Percentiles rank a stretch among this genome's conserved stretches.
phyloP scores from a whole-genome alignment of 331 rosid genomes.

The Quercus lobata region DNA sequence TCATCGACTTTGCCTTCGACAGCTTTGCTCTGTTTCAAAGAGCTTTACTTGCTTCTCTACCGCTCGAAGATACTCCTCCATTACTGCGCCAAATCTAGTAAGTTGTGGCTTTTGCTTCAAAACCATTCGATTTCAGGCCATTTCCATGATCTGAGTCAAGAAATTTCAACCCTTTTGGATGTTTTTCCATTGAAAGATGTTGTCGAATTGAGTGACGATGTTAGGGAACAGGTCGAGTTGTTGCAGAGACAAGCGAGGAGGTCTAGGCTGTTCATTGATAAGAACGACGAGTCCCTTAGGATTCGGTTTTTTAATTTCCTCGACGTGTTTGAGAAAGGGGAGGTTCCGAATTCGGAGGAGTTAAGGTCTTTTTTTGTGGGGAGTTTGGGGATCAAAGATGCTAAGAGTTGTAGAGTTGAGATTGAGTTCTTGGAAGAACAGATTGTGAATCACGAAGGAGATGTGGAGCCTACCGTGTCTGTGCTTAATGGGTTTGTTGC shows the following conservation, averaged over 20 bases:
- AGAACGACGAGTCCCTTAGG: constrained; percentile 56
- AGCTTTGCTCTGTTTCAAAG: constrained; percentile 72
- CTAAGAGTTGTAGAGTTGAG: constrained; percentile 67
- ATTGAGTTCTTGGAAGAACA: constrained; percentile 90
- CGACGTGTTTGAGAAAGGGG: constrained; percentile 56
- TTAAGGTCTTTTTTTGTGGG: constrained; percentile 50
- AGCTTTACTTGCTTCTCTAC: constrained; percentile 69
- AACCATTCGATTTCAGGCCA: constrained; percentile 85
- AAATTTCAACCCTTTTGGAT: constrained; percentile 83
- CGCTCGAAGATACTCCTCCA: constrained; percentile 86
- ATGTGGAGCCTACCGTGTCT: constrained; percentile 68
- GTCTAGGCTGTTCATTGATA: constrained; percentile 54
- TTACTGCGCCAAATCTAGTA: constrained; percentile 75
- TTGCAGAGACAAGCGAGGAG: constrained; percentile 65
- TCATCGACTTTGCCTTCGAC: constrained; percentile 37
- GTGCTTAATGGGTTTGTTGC: constrained; percentile 89
- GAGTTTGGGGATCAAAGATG: constrained; percentile 49
- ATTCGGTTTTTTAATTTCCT: constrained; percentile 45
- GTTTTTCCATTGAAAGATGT: constrained; percentile 73
- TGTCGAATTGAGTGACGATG: constrained; percentile 53
- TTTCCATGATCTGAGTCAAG: constrained; percentile 86
- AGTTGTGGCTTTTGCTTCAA: constrained; percentile 94
- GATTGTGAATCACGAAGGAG: constrained; percentile 88
- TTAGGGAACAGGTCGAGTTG: constrained; percentile 79
- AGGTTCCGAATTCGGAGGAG: constrained; percentile 48